Percentiles rank a stretch among this genome's conserved stretches.
Evolutionary conservation across 2,329 filamentous ascomycete genomes (phyloP).

Genomic region (Fusarium marasasianum): DNA sequence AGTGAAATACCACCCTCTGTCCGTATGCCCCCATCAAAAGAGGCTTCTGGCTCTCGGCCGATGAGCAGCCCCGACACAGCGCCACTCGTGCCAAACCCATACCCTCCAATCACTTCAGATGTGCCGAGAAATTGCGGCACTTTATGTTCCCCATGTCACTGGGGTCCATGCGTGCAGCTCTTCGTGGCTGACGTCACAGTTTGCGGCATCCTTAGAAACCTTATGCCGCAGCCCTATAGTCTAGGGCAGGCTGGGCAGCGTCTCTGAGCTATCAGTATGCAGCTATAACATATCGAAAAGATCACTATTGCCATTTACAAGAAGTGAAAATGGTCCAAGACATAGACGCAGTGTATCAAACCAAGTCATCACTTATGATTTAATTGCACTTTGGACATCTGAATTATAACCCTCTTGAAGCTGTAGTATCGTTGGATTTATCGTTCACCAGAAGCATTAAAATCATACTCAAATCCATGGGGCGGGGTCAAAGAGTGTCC

Average conservation of each 20-base stretch:
- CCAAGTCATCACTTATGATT: not conserved
- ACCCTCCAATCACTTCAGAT: not conserved
- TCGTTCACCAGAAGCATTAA: not conserved
- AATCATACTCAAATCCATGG: accelerated
- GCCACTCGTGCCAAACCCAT: not conserved
- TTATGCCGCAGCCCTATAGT: not conserved
- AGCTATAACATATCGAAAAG: not conserved
- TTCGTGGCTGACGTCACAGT: not conserved
- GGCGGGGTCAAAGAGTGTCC: accelerated
- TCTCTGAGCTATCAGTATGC: not conserved
- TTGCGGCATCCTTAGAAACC: not conserved
- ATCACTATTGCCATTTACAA: accelerated
- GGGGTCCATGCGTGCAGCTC: too few species aligned
- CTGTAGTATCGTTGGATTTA: not conserved
- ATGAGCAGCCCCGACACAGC: not conserved
- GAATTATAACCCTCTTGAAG: not conserved
- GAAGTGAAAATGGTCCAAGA: accelerated
- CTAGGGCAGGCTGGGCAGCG: not conserved
- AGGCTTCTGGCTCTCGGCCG: not conserved
- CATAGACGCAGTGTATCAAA: not conserved
- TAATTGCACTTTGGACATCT: not conserved
- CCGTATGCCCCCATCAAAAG: accelerated
- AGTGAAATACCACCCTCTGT: not conserved
- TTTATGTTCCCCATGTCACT: not conserved
- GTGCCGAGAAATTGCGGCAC: not conserved